Percentiles rank a stretch among this genome's conserved stretches.
Conservation (phyloP, 306 rosid species). For the Pyrus communis region DNA sequence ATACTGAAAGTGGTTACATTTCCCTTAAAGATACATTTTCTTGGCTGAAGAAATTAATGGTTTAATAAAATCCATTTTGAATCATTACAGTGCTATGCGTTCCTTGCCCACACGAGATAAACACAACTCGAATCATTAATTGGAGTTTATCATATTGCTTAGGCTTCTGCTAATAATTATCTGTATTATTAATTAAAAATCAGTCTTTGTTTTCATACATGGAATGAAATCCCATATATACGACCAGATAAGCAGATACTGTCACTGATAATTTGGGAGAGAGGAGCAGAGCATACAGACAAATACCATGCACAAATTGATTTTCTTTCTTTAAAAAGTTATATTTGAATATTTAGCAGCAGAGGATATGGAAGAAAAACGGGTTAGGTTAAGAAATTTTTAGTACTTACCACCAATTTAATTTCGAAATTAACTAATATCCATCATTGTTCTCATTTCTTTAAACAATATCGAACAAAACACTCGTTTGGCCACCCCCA, state of each 20-base stretch:
- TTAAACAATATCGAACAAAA: neutral
- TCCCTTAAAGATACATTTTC: neutral
- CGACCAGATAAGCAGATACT: neutral
- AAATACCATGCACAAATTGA: neutral
- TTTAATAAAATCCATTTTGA: neutral
- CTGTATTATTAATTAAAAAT: neutral
- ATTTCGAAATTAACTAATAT: neutral
- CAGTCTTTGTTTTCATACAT: neutral
- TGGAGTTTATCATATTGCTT: neutral
- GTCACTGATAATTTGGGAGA: neutral
- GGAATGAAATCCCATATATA: slow-evolving; percentile 4
- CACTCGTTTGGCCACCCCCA: neutral
- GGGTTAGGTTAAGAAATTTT: neutral
- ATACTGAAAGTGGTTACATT: neutral
- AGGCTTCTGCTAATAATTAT: neutral
- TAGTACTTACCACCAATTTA: neutral
- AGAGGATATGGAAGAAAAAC: neutral
- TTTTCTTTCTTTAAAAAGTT: neutral
- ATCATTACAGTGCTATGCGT: neutral
- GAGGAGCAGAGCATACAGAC: neutral
- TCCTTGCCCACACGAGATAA: neutral
- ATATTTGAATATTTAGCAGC: slow-evolving; percentile 1
- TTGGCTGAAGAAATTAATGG: neutral
- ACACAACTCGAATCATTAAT: neutral
- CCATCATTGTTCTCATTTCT: neutral